Base-by-base conservation (phyloP, 1,139 yeast genomes). In the Protomyces pachydermus region DNA sequence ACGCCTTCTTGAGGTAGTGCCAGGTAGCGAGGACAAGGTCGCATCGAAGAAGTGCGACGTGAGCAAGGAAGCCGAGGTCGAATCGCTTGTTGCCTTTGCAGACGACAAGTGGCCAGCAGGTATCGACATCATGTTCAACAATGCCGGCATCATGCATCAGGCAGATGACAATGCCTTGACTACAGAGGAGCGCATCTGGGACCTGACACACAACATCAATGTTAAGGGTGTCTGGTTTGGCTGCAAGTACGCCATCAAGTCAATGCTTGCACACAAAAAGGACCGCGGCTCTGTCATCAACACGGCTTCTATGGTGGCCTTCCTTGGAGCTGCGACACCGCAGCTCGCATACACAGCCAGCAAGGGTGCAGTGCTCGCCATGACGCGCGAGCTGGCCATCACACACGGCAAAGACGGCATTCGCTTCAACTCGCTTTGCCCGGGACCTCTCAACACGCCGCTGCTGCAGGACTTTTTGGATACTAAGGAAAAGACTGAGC, bases 131-230 rank as follows among this genome's bases (percentile, higher is more conserved):
- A 80, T 86, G 76, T 81, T 87, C 72, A 85, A 86, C 78, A 80
- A 87, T 65, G 91, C 91, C 35, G 91, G 93, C 32, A 86, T 86
- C 78, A 84, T 87, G 80, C 89, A 86, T 74, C 84, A 85, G 72
- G 82, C 80, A 76, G 86, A 88, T 39, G 91, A 74, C 65, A 76
- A 75, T 18, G 74, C 74, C 25, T 69, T 74, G 63, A 74, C 72
- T 68, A 75, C 78, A 23, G 76, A 76, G 28, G 79, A 79, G 25
- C 74, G 75, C 58, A 78, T 79, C 66, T 83, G 84, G 84, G 79
- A 79, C 66, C 74, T 75, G 67, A 76, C 84, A 58, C 79, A 82
- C 72, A 78, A 76, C 68, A 77, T 83, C 67, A 58, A 83, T 68
- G 81, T 84, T 68, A 80, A 82, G 72, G 84, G 85, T 18, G 83